These are phyloP conservation scores for Lobulomyces angularis DNA, from an alignment of 192 early-diverging fungal species.

Conservation along the genomic window DNA sequence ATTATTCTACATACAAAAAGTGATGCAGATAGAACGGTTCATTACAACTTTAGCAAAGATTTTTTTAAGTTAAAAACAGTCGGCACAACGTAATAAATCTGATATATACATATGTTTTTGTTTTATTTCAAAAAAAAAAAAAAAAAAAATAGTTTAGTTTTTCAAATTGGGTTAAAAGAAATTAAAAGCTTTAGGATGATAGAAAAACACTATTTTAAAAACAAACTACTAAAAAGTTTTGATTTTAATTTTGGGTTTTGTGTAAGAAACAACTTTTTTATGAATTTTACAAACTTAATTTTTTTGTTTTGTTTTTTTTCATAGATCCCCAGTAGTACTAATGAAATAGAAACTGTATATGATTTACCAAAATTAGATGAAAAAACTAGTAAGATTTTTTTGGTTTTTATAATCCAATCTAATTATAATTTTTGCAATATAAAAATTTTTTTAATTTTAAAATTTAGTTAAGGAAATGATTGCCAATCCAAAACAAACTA, in stretches of 20 bases:
- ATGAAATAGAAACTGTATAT: constrained; percentile 41
- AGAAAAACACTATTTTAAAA: constrained; percentile 39
- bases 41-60: constrained; percentile 14
- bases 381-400: constrained; percentile 10
- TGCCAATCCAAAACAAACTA: constrained; percentile 14
- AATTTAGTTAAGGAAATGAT: constrained; percentile 38
- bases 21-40: constrained; percentile 14
- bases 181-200: constrained; percentile 42
- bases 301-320: constrained; percentile 1
- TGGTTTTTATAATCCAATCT: constrained; percentile 7
- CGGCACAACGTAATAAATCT: constrained; percentile 18
- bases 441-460: too few relatives aligned
- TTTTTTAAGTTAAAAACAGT: constrained; percentile 15
- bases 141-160: constrained; percentile 22
- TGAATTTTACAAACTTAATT: background rate
- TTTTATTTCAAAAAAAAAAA: constrained; percentile 3
- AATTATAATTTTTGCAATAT: constrained; percentile 6
- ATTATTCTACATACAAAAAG: constrained; percentile 1
- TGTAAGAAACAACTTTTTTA: constrained; percentile 5
- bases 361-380: constrained; percentile 20
- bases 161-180: constrained; percentile 30
- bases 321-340: constrained; percentile 37
- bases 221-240: constrained; percentile 35
- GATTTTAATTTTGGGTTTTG: constrained; percentile 50
- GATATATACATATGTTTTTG: constrained; percentile 1